Evolutionary conservation across 1,284 basidiomycete species (phyloP).

Genomic region (Cerioporus squamosus): DNA sequence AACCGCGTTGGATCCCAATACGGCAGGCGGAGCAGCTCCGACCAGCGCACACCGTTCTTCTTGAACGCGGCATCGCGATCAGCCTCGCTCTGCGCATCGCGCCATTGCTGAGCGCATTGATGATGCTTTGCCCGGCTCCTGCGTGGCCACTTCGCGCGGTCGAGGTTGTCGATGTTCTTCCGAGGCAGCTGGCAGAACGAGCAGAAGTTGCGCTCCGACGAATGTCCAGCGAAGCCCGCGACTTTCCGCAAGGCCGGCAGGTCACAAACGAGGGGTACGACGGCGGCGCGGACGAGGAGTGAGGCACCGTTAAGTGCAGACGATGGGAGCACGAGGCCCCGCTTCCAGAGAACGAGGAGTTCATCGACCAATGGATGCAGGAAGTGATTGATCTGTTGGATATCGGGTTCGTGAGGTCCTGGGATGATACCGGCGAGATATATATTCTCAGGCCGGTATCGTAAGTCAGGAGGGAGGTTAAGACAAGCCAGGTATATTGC

Average conservation of each 20-base stretch:
- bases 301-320: neutral
- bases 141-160: constrained; percentile 10
- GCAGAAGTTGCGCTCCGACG: constrained; percentile 18
- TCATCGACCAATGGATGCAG: constrained; percentile 24
- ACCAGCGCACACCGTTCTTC: constrained; percentile 38
- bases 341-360: constrained; percentile 21
- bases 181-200: constrained; percentile 12
- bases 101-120: constrained; percentile 31
- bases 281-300: constrained; percentile 4
- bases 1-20: constrained; percentile 42
- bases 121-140: constrained; percentile 7
- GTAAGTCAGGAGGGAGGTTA: constrained; percentile 28
- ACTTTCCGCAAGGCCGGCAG: constrained; percentile 14
- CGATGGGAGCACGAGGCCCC: constrained; percentile 11
- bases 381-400: constrained; percentile 22
- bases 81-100: constrained; percentile 25
- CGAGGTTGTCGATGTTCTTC: constrained; percentile 5
- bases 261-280: constrained; percentile 15
- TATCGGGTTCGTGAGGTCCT: constrained; percentile 2
- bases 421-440: constrained; percentile 10
- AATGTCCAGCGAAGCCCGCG: constrained; percentile 10
- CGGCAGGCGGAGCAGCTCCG: constrained; percentile 37
- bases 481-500: constrained; percentile 21
- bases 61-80: constrained; percentile 29
- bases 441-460: constrained; percentile 27